phyloP scores from a whole-genome alignment of 2,329 filamentous ascomycete species.

The Talaromyces sp. region DNA sequence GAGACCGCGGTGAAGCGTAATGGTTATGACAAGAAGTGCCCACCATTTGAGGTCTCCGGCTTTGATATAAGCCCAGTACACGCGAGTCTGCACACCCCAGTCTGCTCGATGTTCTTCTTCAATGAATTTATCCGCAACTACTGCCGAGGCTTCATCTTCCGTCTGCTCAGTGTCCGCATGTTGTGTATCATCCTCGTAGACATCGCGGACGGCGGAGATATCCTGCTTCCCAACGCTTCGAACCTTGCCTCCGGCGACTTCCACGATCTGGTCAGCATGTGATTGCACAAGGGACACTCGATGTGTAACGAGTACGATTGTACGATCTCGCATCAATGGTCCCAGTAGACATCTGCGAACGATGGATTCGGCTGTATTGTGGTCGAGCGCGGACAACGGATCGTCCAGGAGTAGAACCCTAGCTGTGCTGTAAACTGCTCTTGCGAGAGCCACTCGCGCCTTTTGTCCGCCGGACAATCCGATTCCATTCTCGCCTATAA shows the following conservation, averaged over 20 bases:
- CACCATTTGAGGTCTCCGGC: constrained; percentile 75
- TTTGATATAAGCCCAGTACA: constrained; percentile 84
- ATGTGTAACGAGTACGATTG: constrained; percentile 61
- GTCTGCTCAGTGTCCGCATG: constrained; percentile 29
- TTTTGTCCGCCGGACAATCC: constrained; percentile 61
- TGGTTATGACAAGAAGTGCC: constrained; percentile 60
- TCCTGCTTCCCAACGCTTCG: constrained; percentile 49
- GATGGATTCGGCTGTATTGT: constrained; percentile 62
- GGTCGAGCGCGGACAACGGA: constrained; percentile 58
- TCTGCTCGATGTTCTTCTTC: constrained; percentile 72
- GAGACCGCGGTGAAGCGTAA: constrained; percentile 61
- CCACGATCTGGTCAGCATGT: constrained; percentile 70
- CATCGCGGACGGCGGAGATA: constrained; percentile 41
- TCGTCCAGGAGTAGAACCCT: constrained; percentile 57
- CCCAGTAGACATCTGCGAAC: constrained; percentile 57
- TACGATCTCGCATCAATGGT: constrained; percentile 52
- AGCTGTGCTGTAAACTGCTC: constrained; percentile 57
- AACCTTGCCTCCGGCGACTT: constrained; percentile 62
- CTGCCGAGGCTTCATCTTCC: constrained; percentile 45
- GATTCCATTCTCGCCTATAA: constrained; percentile 60
- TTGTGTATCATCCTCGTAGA: constrained; percentile 25
- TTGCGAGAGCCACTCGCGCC: constrained; percentile 58
- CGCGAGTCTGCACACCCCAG: constrained; percentile 68
- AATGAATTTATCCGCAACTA: constrained; percentile 70
- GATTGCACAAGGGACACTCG: constrained; percentile 66